Conservation (phyloP, 192 early-diverging fungal genomes). For the Cladochytrium replicatum region DNA sequence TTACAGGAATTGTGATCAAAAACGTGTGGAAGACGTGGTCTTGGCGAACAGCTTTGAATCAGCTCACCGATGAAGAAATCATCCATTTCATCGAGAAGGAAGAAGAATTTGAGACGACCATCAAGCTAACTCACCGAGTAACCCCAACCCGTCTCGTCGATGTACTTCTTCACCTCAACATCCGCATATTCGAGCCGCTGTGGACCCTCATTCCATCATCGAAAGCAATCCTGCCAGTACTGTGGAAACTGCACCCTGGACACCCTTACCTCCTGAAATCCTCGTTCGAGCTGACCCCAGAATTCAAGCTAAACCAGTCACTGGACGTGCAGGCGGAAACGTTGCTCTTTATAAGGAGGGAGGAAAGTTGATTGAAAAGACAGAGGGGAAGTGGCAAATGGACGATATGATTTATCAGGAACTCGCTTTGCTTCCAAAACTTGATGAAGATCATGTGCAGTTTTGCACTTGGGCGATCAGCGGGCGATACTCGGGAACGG, state of each 20-base stretch:
- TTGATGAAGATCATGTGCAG: background rate
- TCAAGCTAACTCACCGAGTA: background rate
- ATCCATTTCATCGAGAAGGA: background rate
- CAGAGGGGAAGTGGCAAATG: background rate
- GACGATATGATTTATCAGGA: background rate
- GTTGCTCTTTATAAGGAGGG: background rate
- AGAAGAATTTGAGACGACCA: too few relatives aligned
- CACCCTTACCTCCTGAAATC: background rate
- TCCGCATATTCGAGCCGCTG: background rate
- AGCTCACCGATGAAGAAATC: background rate
- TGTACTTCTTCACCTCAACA: background rate
- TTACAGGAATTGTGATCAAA: background rate
- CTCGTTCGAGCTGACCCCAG: background rate
- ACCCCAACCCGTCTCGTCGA: background rate
- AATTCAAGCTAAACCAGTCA: background rate
- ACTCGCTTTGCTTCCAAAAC: background rate
- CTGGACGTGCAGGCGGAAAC: background rate
- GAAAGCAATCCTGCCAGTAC: background rate
- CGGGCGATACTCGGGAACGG: background rate
- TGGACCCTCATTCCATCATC: background rate
- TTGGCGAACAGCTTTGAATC: background rate
- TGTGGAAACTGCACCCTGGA: background rate
- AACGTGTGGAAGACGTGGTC: background rate
- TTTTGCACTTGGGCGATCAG: background rate
- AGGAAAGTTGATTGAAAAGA: background rate